A percentile compares a stretch with the other conserved stretches of the same genome.
phyloP scores from a whole-genome alignment of 78 protist genomes.

The Emiliania huxleyi region DNA sequence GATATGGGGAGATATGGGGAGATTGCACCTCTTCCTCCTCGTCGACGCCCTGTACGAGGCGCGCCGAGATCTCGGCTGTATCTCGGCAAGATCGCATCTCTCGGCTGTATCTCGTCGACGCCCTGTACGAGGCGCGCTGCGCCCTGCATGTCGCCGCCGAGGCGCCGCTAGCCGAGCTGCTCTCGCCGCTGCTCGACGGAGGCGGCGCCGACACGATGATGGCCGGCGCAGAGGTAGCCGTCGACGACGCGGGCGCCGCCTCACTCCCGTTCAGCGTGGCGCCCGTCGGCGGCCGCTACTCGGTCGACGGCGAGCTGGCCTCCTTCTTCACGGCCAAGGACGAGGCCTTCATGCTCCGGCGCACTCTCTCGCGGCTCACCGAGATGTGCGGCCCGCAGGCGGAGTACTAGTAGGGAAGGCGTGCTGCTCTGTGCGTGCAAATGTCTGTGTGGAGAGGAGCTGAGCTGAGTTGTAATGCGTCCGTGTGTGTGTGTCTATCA shows the following conservation, averaged over 20 bases:
- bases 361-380: neutral
- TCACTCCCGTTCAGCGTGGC: neutral
- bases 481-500: too few species aligned
- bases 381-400: slow-evolving; percentile 21
- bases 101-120: too few species aligned
- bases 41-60: too few species aligned
- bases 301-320: neutral
- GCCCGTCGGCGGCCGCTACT: neutral
- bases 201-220: neutral
- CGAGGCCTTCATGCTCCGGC: neutral
- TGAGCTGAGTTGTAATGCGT: too few species aligned
- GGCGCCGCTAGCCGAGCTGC: neutral
- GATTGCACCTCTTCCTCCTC: too few species aligned
- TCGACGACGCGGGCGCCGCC: neutral
- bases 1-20: too few species aligned
- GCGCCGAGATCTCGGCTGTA: too few species aligned
- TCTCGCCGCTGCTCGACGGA: neutral
- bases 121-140: slow-evolving; percentile 61
- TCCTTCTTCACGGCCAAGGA: slow-evolving; percentile 11
- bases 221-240: neutral
- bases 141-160: neutral
- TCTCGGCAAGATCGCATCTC: too few species aligned
- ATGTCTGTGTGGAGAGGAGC: too few species aligned
- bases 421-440: too few species aligned
- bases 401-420: too few species aligned